Percentiles rank a stretch among this genome's conserved stretches.
Evolutionary conservation across 352 stramenopile species (phyloP).

Genomic region (Bremia lactucae): DNA sequence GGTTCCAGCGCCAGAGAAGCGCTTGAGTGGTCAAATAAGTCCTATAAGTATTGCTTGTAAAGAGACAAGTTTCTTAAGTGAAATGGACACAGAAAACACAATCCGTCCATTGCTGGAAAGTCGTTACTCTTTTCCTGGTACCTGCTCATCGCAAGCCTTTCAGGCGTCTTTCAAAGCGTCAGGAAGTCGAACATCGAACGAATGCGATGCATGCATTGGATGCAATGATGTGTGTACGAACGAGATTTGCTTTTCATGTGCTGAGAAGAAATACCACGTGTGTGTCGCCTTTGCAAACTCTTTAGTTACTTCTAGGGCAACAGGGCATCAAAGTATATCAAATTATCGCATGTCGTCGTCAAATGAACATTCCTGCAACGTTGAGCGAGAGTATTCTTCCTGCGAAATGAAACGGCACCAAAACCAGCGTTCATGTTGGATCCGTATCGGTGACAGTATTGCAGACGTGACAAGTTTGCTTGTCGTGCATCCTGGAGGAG

Average conservation of each 20-base stretch:
- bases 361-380: slow-evolving; percentile 20
- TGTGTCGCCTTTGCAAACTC: slow-evolving; percentile 33
- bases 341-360: slow-evolving; percentile 14
- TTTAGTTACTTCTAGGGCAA: slow-evolving; percentile 12
- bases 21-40: slow-evolving; percentile 7
- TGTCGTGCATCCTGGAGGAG: slow-evolving; percentile 78
- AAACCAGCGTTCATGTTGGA: slow-evolving; percentile 79
- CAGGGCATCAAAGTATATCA: slow-evolving; percentile 26
- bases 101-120: slow-evolving; percentile 5
- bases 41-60: slow-evolving; percentile 5
- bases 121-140: slow-evolving; percentile 5
- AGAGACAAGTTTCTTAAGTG: slow-evolving; percentile 4
- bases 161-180: slow-evolving; percentile 16
- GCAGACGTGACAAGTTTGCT: slow-evolving; percentile 90
- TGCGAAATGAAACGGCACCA: slow-evolving; percentile 85
- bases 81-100: slow-evolving; percentile 11
- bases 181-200: slow-evolving; percentile 24
- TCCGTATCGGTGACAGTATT: slow-evolving; percentile 77
- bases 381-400: slow-evolving; percentile 69
- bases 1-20: slow-evolving; percentile 7
- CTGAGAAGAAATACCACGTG: slow-evolving; percentile 66
- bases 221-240: slow-evolving; percentile 70
- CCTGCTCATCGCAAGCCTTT: slow-evolving; percentile 7
- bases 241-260: slow-evolving; percentile 57
- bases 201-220: slow-evolving; percentile 63